Evolutionary conservation across 2,329 filamentous ascomycete species (phyloP).

Genomic region (Didymosphaeria variabile): DNA sequence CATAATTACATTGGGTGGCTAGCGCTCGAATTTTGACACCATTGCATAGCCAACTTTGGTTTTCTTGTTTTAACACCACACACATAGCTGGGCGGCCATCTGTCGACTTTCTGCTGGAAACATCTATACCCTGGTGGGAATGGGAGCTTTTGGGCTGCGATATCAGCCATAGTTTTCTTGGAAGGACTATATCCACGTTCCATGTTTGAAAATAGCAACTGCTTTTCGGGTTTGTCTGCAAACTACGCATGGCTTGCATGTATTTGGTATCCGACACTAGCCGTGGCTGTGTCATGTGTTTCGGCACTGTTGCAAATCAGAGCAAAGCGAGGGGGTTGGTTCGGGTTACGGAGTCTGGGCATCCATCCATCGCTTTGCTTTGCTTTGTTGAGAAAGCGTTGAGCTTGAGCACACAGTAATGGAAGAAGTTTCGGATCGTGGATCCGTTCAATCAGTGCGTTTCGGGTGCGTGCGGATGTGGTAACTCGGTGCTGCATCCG

Average conservation of each 20-base stretch:
- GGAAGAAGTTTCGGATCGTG: no score
- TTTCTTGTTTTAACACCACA: background rate
- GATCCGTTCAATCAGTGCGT: no score
- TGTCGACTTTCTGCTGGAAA: constrained; percentile 11
- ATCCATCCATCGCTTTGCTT: background rate
- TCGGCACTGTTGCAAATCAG: background rate
- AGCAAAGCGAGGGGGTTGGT: background rate
- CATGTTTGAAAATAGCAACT: constrained; percentile 2
- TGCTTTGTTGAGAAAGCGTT: background rate
- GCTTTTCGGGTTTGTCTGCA: background rate
- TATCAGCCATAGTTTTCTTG: background rate
- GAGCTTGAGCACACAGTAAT: no score
- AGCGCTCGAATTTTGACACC: constrained; percentile 25
- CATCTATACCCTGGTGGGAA: constrained; percentile 15
- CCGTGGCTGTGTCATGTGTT: background rate
- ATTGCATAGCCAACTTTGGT: constrained; percentile 12
- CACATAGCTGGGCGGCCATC: constrained; percentile 15
- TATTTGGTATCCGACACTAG: background rate
- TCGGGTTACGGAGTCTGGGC: background rate
- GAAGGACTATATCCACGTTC: background rate
- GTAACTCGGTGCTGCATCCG: no score
- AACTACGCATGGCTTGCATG: constrained; percentile 1
- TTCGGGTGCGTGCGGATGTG: no score
- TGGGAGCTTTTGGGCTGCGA: constrained; percentile 4
- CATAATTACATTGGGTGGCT: constrained; percentile 27